phyloP scores from a whole-genome alignment of 257 asterid species.

The Nicotiana otophora region DNA sequence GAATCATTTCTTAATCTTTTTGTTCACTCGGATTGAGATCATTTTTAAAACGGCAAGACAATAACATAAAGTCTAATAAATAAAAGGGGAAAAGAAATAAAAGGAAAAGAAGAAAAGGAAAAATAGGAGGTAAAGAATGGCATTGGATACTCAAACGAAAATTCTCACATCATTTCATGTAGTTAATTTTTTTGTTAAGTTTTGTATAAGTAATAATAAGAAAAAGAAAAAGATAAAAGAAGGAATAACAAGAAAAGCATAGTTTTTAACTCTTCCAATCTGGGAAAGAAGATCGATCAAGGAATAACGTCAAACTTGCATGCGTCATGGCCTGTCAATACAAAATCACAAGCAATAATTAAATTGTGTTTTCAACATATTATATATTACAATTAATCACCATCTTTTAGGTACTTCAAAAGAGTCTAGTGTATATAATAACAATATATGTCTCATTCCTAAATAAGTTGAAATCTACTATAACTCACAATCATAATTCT shows the following conservation, averaged over 20 bases:
- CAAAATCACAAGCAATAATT: not conserved
- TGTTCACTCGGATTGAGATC: too few species aligned
- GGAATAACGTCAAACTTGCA: constrained; percentile 66
- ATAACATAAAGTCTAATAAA: too few species aligned
- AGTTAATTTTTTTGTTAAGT: not conserved
- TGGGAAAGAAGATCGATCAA: constrained; percentile 14
- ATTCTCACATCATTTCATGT: not conserved
- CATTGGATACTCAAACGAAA: not conserved
- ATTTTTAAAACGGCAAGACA: too few species aligned
- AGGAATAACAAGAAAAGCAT: not conserved
- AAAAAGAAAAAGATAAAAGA: not conserved
- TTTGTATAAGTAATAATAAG: not conserved
- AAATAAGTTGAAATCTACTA: too few species aligned
- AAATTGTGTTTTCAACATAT: not conserved
- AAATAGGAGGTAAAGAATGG: too few species aligned
- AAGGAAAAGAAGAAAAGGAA: too few species aligned
- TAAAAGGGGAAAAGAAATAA: not conserved
- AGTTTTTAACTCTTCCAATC: not conserved
- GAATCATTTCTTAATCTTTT: too few species aligned
- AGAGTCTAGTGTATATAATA: too few species aligned
- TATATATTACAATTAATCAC: not conserved
- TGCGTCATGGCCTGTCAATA: constrained; percentile 56
- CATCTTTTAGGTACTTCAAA: too few species aligned
- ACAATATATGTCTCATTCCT: too few species aligned
- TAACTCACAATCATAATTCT: too few species aligned